Evolutionary conservation across 176 grass and related monocot species (phyloP), one percentile per base, ranked within the genome.

Genomic region (Phoenix roebelenii): DNA sequence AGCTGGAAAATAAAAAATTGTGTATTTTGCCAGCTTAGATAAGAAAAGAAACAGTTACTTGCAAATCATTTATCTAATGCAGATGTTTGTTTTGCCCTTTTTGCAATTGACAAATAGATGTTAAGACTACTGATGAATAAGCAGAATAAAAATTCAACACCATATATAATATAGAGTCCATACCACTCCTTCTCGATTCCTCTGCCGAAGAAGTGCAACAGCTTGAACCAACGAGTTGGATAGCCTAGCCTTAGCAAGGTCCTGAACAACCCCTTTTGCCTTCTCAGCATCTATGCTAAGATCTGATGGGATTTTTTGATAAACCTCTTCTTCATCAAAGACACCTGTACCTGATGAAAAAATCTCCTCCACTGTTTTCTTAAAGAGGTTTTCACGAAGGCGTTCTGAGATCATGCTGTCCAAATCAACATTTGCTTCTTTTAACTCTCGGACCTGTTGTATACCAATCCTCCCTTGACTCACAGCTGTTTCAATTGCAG

Each of bases 281-380:
- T 92, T 92, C 55, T 92, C 93, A 70, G 65, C 66, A 73, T 76
- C 72, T 53, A 98, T 91, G 63, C 80, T 80, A 19, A 98, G 88
- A 65, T 98, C 87, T 68, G 68, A 79, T 26, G 93, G 87, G 20
- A 98, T 66, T 56, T 80, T 85, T 60, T 83, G 79, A 52, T 83
- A 98, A 19, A 98, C 70, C 69, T 92, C 84, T 20, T 71, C 75
- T 68, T 85, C 93, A 65, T 98, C 73, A 49, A 98, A 98, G 59
- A 85, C 88, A 22, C 87, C 93, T 54, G 79, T 92, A 18, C 93
- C 93, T 22, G 81, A 88, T 18, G 87, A 85, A 77, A 98, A 92
- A 49, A 89, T 79, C 60, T 92, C 84, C 71, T 92, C 87, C 19
- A 82, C 79, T 60, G 79, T 29, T 62, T 88, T 98, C 32, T 52